phyloP scores from a whole-genome alignment of 305 asterid species.

The Vinca major region DNA sequence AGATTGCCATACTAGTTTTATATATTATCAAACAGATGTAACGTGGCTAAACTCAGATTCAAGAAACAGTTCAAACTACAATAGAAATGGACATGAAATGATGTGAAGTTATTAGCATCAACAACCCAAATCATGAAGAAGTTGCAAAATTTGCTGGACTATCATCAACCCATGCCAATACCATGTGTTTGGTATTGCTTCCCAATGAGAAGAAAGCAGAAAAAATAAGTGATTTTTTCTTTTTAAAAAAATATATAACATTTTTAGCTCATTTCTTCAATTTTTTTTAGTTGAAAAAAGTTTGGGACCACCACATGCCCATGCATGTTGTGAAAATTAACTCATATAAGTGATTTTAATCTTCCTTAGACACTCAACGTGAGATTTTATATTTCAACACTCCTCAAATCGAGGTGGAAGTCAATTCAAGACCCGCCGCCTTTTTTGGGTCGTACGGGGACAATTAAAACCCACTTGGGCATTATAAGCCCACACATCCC shows the following conservation, averaged over 20 bases:
- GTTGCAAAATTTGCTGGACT: background rate
- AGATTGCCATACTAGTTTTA: background rate
- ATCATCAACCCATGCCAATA: constrained; percentile 7
- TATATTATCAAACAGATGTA: background rate
- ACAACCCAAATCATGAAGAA: background rate
- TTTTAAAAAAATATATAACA: too few relatives aligned
- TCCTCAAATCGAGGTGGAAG: too few relatives aligned
- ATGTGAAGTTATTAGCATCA: background rate
- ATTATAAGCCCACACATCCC: too few relatives aligned
- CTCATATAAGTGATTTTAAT: too few relatives aligned
- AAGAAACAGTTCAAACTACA: background rate
- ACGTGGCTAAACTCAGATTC: background rate
- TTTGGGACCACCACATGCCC: too few relatives aligned
- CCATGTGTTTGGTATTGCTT: background rate
- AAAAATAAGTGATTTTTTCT: background rate
- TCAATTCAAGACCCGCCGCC: too few relatives aligned
- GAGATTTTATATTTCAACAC: too few relatives aligned
- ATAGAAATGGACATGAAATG: background rate
- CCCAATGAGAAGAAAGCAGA: background rate
- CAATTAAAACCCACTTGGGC: too few relatives aligned
- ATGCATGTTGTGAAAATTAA: too few relatives aligned
- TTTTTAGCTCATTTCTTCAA: background rate
- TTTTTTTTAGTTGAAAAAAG: too few relatives aligned
- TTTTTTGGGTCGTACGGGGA: too few relatives aligned
- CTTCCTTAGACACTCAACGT: too few relatives aligned